Base-by-base conservation (phyloP, 352 stramenopile species). In the Globisporangium cystogenes region DNA sequence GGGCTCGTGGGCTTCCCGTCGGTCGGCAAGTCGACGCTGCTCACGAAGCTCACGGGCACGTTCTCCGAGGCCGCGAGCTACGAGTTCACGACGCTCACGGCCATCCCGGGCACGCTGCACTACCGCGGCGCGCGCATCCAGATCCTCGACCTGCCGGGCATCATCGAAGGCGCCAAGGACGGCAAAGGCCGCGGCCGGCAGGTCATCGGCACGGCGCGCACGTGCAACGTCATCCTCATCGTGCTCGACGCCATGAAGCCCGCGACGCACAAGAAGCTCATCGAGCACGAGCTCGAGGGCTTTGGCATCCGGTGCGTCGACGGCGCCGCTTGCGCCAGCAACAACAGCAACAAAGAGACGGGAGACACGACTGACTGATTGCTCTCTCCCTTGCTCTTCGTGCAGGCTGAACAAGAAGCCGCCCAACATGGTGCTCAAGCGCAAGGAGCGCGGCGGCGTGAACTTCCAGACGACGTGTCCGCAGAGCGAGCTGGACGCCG, bases 31-130 rank as follows among this genome's bases (percentile, higher is more conserved):
- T 98, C 87, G 16, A 99, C 96, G 31, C 68, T 99, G 37, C 72
- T 99, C 20, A 99, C 92, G 0, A 97, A 97, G 51, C 75, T 99
- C 29, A 99, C 97, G 7, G 96, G 94, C 36, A 99, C 96, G 15
- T 90, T 91, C 64, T 97, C 80, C 20, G 95, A 99, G 68, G 88
- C 96, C 1, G 96, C 95, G 47, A 93, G 87, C 26, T 99, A 99
- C 70, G 96, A 99, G 79, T 99, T 99, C 75, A 99, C 97, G 51
- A 99, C 97, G 45, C 82, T 99, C 31, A 99, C 97, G 26, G 97
- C 94, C 55, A 99, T 99, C 65, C 97, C 94, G 0, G 97, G 97
- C 27, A 99, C 94, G 48, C 89, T 99, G 64, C 89, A 98, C 69
- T 99, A 99, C 80, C 93, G 81, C 31, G 82, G 81, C 46, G 82